Evolutionary conservation across 805 yeast genomes (phyloP), one percentile per base, ranked within the genome.

Genomic region (Metschnikowia lochheadii): DNA sequence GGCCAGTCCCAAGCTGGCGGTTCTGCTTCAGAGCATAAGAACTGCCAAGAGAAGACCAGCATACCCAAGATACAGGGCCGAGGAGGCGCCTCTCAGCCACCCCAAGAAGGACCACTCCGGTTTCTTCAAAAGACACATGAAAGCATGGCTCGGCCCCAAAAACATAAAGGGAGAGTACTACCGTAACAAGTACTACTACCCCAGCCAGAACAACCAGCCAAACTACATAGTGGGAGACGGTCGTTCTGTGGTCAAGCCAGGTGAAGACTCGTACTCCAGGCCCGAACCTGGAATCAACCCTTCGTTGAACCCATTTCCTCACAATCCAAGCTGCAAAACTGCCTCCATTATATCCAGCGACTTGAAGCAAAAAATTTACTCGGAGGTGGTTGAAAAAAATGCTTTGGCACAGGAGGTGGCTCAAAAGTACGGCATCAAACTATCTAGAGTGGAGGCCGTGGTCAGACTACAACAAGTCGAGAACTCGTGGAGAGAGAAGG

Each of bases 401-500:
- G 61, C 77, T 44, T 77, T 85, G 40, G 69, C 84, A 20, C 92
- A 87, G 64, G 85, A 83, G 56, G 83, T 88, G 42, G 91, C 97
- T 10, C 80, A 84, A 55, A 80, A 81, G 62, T 84, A 83, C 62
- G 92, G 95, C 3, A 73, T 92, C 56, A 87, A 89, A 63, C 80
- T 90, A 54, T 87, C 90, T 48, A 81, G 98, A 66, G 76, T 94
- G 18, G 96, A 91, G 63, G 98, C 97, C n/a, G 77, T 92, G 50
- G 71, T 87, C 23, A 82, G 80, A 65, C 77, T 92, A 55, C 75
- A 79, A 54, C 73, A 73, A 31, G 77, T 91, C 47, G 95, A 92
- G 68, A 68, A 79, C 55, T 69, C 77, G 49, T 81, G 85, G 84
- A 75, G 68, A 46, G 68, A 75, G 58, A 65, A 78, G 61, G 92